A percentile compares a stretch with the other conserved stretches of the same genome.
These are phyloP conservation scores for Amanita phalloides DNA, from an alignment of 768 basidiomycete species.

Conservation along the genomic window DNA sequence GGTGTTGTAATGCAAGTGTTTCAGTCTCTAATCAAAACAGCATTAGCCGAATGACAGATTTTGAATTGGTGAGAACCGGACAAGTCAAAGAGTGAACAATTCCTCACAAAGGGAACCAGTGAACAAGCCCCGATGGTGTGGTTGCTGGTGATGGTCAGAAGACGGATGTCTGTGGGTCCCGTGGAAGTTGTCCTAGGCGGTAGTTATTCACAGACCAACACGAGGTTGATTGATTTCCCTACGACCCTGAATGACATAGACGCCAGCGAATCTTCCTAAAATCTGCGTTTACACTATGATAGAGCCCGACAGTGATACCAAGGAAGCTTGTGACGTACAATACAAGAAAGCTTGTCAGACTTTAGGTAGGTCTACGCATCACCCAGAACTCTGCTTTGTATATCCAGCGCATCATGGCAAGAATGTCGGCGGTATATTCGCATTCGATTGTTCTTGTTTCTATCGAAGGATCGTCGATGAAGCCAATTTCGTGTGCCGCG, in stretches of 20 bases:
- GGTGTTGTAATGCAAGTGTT: background rate
- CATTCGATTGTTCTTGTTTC: constrained; percentile 38
- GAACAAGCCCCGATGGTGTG: background rate
- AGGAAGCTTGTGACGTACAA: constrained; percentile 1
- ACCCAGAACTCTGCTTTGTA: constrained; percentile 65
- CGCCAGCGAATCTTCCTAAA: background rate
- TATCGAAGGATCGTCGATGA: constrained; percentile 21
- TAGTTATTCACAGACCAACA: background rate
- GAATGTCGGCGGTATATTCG: constrained; percentile 52
- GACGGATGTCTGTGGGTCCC: background rate
- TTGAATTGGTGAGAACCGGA: too few relatives aligned
- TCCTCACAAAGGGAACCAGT: too few relatives aligned
- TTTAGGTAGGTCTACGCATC: constrained; percentile 27
- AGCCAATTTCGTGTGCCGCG: constrained; percentile 44
- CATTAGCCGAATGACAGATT: background rate
- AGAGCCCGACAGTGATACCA: background rate
- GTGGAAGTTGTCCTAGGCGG: background rate
- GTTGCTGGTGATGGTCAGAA: background rate
- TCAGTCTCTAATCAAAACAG: background rate
- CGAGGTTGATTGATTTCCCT: background rate
- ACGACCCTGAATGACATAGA: constrained; percentile 1
- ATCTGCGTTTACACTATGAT: background rate
- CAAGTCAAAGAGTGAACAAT: background rate
- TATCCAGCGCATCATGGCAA: constrained; percentile 64
- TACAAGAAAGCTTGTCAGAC: background rate